Conservation (phyloP, 257 asterid species). For the Plantago elongata region DNA sequence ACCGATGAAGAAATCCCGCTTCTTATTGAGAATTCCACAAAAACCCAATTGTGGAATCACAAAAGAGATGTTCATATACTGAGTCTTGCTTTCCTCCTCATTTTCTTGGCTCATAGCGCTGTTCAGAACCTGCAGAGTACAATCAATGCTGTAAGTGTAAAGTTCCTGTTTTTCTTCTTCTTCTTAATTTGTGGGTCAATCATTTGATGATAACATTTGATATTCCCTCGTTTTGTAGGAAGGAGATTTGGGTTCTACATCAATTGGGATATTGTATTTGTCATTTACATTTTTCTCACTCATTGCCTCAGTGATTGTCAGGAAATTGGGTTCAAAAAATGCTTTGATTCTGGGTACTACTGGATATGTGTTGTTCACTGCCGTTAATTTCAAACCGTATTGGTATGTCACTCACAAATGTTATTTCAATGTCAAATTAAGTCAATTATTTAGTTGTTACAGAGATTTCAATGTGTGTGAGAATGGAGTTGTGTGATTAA, state of each 20-base stretch:
- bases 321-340: slow-evolving; percentile 71
- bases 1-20: slow-evolving; percentile 63
- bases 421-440: too few species aligned
- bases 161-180: background rate
- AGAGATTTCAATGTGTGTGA: too few species aligned
- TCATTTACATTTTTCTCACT: slow-evolving; percentile 75
- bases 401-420: slow-evolving; percentile 68
- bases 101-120: slow-evolving; percentile 91
- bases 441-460: too few species aligned
- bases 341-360: slow-evolving; percentile 81
- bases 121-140: slow-evolving; percentile 96
- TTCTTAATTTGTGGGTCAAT: too few species aligned
- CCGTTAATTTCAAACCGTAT: slow-evolving; percentile 88
- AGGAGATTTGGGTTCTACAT: slow-evolving; percentile 81
- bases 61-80: slow-evolving; percentile 62
- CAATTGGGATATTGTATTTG: slow-evolving; percentile 80
- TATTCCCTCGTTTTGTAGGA: slow-evolving; percentile 38
- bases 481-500: too few species aligned
- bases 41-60: slow-evolving; percentile 39
- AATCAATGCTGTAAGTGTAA: slow-evolving; percentile 61
- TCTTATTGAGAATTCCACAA: slow-evolving; percentile 16
- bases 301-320: slow-evolving; percentile 77
- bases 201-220: background rate
- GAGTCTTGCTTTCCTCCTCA: slow-evolving; percentile 73
- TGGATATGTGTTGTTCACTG: slow-evolving; percentile 89